Evolutionary conservation across 1,139 yeast species (phyloP).

Genomic region (Sugiyamaella paludigena): DNA sequence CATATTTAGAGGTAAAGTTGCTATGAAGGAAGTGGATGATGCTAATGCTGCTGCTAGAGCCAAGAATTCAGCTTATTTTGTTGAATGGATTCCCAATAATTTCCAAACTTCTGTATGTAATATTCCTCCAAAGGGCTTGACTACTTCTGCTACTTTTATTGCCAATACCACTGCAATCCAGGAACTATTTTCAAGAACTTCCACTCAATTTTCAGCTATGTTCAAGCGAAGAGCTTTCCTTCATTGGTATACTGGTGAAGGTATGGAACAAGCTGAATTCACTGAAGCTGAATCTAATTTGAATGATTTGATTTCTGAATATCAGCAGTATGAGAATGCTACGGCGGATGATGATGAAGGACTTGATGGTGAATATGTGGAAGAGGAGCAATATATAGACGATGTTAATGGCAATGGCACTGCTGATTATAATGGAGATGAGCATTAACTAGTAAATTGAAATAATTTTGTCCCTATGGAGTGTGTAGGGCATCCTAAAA

Average conservation of each 20-base stretch:
- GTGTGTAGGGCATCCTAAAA: no score
- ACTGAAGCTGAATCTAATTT: constrained; percentile 46
- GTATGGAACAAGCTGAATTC: constrained; percentile 48
- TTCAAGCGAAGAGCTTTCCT: constrained; percentile 46
- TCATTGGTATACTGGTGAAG: constrained; percentile 49
- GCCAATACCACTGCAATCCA: constrained; percentile 48
- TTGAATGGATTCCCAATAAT: constrained; percentile 45
- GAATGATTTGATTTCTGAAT: constrained; percentile 43
- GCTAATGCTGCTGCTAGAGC: constrained; percentile 38
- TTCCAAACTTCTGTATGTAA: constrained; percentile 45
- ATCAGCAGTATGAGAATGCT: constrained; percentile 47
- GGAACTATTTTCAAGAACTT: constrained; percentile 43
- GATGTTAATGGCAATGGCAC: constrained; percentile 13
- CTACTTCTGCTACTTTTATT: constrained; percentile 45
- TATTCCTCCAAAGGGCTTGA: constrained; percentile 43
- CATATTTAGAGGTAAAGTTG: constrained; percentile 46
- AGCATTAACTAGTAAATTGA: constrained; percentile 6
- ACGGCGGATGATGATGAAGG: constrained; percentile 40
- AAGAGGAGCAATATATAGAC: constrained; percentile 17
- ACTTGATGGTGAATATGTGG: constrained; percentile 28
- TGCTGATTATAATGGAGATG: constrained; percentile 18
- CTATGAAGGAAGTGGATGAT: constrained; percentile 48
- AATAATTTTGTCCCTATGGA: no score
- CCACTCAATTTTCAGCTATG: constrained; percentile 45
- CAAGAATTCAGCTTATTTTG: constrained; percentile 42